phyloP scores from a whole-genome alignment of 768 basidiomycete species.

The Tephrocybe sp. region DNA sequence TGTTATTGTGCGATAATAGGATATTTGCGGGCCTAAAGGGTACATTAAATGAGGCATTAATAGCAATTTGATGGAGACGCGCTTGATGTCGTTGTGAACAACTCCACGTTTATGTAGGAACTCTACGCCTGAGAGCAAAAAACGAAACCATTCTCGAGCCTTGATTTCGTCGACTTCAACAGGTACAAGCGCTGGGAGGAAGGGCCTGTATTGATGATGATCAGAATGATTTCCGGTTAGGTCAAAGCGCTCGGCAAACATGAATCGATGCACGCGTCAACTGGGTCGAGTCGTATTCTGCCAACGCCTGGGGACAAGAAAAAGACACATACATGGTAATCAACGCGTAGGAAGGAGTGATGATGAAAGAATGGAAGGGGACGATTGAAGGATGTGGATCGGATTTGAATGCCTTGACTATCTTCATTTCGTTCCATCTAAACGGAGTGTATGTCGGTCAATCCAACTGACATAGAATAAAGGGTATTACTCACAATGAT shows the following conservation, averaged over 20 bases:
- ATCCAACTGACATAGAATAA: not conserved
- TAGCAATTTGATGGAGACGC: constrained; percentile 23
- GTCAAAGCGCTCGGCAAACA: constrained; percentile 11
- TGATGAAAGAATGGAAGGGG: constrained; percentile 91
- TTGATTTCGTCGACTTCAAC: constrained; percentile 82
- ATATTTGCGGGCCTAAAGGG: constrained; percentile 84
- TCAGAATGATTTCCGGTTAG: constrained; percentile 6
- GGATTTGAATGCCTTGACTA: constrained; percentile 79
- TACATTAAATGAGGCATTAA: constrained; percentile 1
- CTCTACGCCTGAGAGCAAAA: constrained; percentile 78
- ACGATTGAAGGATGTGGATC: constrained; percentile 92
- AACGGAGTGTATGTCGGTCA: constrained; percentile 5
- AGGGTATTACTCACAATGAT: constrained; percentile 62
- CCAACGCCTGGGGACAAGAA: not conserved
- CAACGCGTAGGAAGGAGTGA: constrained; percentile 86
- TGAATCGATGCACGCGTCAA: constrained; percentile 12
- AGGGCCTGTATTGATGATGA: constrained; percentile 60
- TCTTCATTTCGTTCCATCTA: constrained; percentile 99
- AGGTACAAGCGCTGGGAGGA: constrained; percentile 81
- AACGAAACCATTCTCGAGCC: constrained; percentile 81
- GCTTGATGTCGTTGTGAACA: constrained; percentile 96
- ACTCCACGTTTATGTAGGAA: constrained; percentile 84
- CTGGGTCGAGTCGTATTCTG: not conserved
- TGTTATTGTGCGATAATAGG: constrained; percentile 71
- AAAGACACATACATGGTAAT: constrained; percentile 77